Evolutionary conservation across 441 rosid genomes (phyloP).

Genomic region (Cnidoscolus chayamansa): DNA sequence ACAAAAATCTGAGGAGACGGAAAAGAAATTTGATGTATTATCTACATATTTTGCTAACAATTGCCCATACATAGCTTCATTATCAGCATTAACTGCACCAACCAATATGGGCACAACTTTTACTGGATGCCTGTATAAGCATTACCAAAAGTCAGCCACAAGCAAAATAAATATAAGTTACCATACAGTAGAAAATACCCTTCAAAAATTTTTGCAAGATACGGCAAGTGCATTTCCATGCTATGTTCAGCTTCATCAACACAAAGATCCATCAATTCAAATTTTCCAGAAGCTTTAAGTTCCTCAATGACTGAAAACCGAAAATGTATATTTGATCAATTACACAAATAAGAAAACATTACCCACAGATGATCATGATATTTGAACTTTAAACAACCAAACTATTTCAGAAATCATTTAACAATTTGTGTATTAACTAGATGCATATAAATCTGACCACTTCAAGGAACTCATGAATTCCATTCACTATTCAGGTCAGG

Average conservation of each 20-base stretch:
- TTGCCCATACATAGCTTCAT: conserved; percentile 80
- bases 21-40: conserved; percentile 85
- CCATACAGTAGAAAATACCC: conserved; percentile 44
- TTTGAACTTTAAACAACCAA: background rate
- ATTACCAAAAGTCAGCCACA: conserved; percentile 22
- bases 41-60: conserved; percentile 77
- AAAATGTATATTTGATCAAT: background rate
- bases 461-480: background rate
- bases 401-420: conserved; percentile 4
- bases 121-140: conserved; percentile 51
- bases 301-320: conserved; percentile 63
- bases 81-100: conserved; percentile 71
- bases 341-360: background rate
- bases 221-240: conserved; percentile 99
- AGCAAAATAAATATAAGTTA: conserved; percentile 3
- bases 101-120: conserved; percentile 90
- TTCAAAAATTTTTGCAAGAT: conserved; percentile 78
- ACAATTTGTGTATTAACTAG: background rate
- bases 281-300: conserved; percentile 79
- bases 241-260: conserved; percentile 95
- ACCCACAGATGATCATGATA: background rate
- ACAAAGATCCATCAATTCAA: conserved; percentile 72
- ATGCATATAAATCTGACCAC: background rate
- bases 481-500: background rate
- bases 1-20: conserved; percentile 93